Evolutionary conservation across 192 early-diverging fungal genomes (phyloP).

Genomic region (Linnemannia schmuckeri): DNA sequence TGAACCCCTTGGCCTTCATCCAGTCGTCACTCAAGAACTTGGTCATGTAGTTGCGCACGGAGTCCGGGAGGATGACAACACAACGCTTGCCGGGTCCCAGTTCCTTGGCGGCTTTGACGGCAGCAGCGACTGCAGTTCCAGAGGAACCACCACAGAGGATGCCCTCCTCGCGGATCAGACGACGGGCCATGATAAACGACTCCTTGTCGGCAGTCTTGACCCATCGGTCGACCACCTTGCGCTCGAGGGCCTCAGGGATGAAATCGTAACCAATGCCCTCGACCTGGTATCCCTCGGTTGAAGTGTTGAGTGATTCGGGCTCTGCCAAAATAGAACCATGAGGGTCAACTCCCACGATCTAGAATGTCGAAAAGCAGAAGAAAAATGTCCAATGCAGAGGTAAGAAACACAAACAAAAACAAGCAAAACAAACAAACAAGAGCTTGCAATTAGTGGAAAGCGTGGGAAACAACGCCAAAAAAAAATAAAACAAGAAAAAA

Average conservation of each 20-base stretch:
- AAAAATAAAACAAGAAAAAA: not conserved
- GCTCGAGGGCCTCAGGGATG: conserved; percentile 92
- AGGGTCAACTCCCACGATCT: conserved; percentile 96
- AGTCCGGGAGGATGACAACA: conserved; percentile 96
- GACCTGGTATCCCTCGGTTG: conserved; percentile 81
- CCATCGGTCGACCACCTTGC: conserved; percentile 91
- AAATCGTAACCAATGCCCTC: conserved; percentile 99
- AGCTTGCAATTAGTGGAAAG: not conserved
- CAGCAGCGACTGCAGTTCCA: conserved; percentile 92
- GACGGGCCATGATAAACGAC: conserved; percentile 96
- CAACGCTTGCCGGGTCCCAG: conserved; percentile 90
- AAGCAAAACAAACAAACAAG: conserved; percentile 3
- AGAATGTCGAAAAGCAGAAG: not conserved
- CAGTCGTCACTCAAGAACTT: conserved; percentile 98
- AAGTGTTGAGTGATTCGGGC: conserved; percentile 68
- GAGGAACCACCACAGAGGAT: conserved; percentile 96
- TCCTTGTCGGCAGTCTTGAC: conserved; percentile 96
- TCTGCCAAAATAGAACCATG: conserved; percentile 94
- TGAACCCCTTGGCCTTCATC: conserved; percentile 93
- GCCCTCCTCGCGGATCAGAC: conserved; percentile 97
- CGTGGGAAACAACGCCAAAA: not conserved
- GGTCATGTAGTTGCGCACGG: conserved; percentile 99
- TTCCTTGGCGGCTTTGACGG: conserved; percentile 82
- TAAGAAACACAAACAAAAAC: not conserved
- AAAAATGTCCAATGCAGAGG: not conserved